These are phyloP conservation scores for Lodderomyces beijingensis DNA, from an alignment of 1,139 yeast species.

Conservation along the genomic window DNA sequence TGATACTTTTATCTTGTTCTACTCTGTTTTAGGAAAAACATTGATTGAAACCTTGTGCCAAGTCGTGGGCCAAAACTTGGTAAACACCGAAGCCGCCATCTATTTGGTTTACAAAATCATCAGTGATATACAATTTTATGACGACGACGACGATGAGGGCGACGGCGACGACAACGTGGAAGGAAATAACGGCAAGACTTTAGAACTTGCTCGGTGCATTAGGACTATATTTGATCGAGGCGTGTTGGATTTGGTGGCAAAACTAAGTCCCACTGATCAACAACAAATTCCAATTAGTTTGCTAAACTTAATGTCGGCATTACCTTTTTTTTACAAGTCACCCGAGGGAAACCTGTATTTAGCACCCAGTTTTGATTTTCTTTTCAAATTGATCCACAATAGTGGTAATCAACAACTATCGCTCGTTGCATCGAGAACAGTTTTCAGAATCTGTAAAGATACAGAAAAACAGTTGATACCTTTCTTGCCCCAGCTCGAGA, in stretches of 20 bases:
- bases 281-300: conserved; percentile 8
- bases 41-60: conserved; percentile 49
- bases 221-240: conserved; percentile 22
- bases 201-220: conserved; percentile 22
- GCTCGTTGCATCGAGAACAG: conserved; percentile 51
- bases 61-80: conserved; percentile 25
- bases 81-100: conserved; percentile 64
- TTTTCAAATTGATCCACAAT: conserved; percentile 31
- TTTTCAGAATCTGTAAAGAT: conserved; percentile 57
- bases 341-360: conserved; percentile 35
- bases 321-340: conserved; percentile 50
- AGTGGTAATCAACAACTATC: conserved; percentile 19
- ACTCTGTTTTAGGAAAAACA: conserved; percentile 57
- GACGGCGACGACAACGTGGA: conserved; percentile 10
- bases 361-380: conserved; percentile 46
- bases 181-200: conserved; percentile 12
- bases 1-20: conserved; percentile 69
- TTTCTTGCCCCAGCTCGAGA: conserved; percentile 50
- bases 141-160: conserved; percentile 22
- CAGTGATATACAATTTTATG: conserved; percentile 45
- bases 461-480: conserved; percentile 46
- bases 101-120: conserved; percentile 56
- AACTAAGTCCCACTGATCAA: conserved; percentile 8
- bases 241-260: conserved; percentile 20
- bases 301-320: conserved; percentile 36